A percentile compares a stretch with the other conserved stretches of the same genome.
Evolutionary conservation across 1,284 basidiomycete species (phyloP).

Genomic region (Boletellus deceptivus): DNA sequence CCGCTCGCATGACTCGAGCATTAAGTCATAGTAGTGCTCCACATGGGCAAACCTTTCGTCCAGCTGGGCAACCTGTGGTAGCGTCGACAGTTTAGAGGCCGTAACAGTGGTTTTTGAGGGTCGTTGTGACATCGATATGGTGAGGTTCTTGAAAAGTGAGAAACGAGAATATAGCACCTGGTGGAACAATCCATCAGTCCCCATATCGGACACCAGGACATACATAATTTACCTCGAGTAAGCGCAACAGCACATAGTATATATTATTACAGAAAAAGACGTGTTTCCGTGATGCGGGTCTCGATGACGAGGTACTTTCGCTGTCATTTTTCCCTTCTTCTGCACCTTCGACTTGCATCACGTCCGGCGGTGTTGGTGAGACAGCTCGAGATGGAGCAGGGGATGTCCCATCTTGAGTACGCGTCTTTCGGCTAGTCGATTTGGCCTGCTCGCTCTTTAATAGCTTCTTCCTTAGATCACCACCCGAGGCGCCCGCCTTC

Average conservation of each 20-base stretch:
- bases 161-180: conserved; percentile 89
- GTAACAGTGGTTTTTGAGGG: conserved; percentile 24
- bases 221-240: conserved; percentile 68
- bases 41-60: conserved; percentile 34
- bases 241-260: conserved; percentile 82
- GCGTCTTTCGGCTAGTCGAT: conserved; percentile 56
- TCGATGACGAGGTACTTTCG: conserved; percentile 18
- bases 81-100: conserved; percentile 33
- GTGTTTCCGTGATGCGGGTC: conserved; percentile 43
- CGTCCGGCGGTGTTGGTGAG: conserved; percentile 52
- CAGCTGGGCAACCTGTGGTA: conserved; percentile 11
- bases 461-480: conserved; percentile 71
- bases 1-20: conserved; percentile 86
- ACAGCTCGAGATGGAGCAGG: conserved; percentile 37
- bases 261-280: conserved; percentile 89
- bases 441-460: conserved; percentile 79
- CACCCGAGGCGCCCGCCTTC: conserved; percentile 43
- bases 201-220: not conserved
- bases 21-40: conserved; percentile 76
- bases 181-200: conserved; percentile 1
- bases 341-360: conserved; percentile 38
- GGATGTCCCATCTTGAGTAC: conserved; percentile 43
- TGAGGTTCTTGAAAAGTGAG: conserved; percentile 71
- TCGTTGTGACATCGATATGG: conserved; percentile 47
- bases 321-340: conserved; percentile 28